These are phyloP conservation scores for Dovyalis caffra DNA, from an alignment of 345 rosid genomes.

Conservation along the genomic window DNA sequence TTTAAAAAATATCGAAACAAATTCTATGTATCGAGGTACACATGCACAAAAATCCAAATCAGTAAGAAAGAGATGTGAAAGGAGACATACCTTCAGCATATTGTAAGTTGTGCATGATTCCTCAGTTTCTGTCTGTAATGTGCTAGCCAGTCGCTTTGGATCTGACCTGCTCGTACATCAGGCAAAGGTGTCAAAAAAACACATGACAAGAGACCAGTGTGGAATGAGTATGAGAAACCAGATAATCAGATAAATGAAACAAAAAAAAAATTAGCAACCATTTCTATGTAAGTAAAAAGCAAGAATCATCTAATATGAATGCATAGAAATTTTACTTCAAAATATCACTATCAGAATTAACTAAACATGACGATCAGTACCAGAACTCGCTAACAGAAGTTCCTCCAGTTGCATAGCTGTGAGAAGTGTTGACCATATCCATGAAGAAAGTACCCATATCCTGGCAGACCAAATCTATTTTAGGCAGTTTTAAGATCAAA, in stretches of 20 bases:
- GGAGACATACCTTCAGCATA: slow-evolving; percentile 71
- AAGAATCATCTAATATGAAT: background rate
- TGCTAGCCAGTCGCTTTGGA: slow-evolving; percentile 73
- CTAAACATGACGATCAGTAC: slow-evolving; percentile 38
- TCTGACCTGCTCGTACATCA: slow-evolving; percentile 53
- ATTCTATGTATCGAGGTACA: background rate
- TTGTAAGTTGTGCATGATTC: slow-evolving; percentile 96
- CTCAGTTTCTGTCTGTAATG: slow-evolving; percentile 64
- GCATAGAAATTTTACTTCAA: background rate
- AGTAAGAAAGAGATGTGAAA: background rate
- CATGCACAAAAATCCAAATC: background rate
- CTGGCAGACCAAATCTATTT: slow-evolving; percentile 39
- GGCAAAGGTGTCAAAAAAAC: slow-evolving; percentile 6
- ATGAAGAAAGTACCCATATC: slow-evolving; percentile 69
- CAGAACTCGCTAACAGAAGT: slow-evolving; percentile 81
- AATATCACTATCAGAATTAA: background rate
- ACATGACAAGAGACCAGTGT: background rate
- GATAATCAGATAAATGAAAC: background rate
- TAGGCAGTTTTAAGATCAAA: background rate
- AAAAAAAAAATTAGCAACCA: background rate
- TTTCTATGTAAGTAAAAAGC: background rate
- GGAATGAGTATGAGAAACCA: background rate
- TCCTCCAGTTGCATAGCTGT: slow-evolving; percentile 93
- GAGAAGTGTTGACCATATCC: slow-evolving; percentile 81
- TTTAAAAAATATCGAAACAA: background rate